Conservation (phyloP, 2,329 filamentous ascomycete species). For the Hymenoscyphus salicellus region DNA sequence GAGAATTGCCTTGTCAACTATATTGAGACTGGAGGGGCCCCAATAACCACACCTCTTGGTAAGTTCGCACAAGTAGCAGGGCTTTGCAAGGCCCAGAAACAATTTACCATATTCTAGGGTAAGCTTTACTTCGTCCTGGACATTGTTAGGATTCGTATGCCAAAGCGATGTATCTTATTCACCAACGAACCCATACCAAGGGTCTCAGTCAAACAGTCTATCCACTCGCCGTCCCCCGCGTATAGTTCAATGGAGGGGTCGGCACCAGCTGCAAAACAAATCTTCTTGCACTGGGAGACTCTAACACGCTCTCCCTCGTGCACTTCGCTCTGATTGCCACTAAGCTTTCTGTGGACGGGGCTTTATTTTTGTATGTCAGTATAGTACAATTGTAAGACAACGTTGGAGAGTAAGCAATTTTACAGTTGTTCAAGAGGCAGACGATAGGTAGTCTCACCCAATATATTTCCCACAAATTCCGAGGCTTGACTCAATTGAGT, state of each 20-base stretch:
- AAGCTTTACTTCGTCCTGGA: not conserved
- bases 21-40: not conserved
- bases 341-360: not conserved
- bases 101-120: not conserved
- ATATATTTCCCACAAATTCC: not conserved
- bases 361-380: not conserved
- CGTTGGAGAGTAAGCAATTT: not conserved
- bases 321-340: not conserved
- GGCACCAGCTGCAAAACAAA: conserved; percentile 18
- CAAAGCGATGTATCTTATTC: not conserved
- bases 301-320: not conserved
- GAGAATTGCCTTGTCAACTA: conserved; percentile 24
- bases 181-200: conserved; percentile 1
- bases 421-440: not conserved
- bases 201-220: not conserved
- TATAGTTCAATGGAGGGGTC: conserved; percentile 14
- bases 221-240: not conserved
- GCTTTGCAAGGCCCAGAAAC: not conserved
- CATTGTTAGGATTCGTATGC: not conserved
- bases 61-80: not conserved
- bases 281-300: conserved; percentile 8
- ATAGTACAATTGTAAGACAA: not conserved
- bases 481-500: conserved; percentile 17
- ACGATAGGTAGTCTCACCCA: conserved; percentile 6
- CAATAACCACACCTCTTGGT: not conserved